Percentiles rank a stretch among this genome's conserved stretches.
Conservation (phyloP, 768 basidiomycete species). For the Suillus fuscotomentosus region DNA sequence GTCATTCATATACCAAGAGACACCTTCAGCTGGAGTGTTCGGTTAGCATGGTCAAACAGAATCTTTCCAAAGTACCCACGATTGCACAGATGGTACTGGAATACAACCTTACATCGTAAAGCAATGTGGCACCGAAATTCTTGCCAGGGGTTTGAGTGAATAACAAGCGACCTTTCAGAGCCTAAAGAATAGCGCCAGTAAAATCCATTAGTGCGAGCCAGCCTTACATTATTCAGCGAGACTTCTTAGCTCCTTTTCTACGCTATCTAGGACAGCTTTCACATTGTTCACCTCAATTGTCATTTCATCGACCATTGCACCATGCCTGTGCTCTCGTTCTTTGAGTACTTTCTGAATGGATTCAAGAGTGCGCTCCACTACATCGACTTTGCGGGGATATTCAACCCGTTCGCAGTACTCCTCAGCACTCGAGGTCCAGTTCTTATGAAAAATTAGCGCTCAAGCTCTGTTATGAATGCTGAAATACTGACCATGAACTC, state of each 20-base stretch:
- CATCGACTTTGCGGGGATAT: constrained; percentile 57
- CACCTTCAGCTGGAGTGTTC: constrained; percentile 67
- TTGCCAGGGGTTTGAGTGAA: constrained; percentile 76
- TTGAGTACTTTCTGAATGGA: constrained; percentile 63
- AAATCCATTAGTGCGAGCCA: background rate
- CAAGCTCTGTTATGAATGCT: background rate
- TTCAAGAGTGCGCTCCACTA: constrained; percentile 59
- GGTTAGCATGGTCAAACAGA: constrained; percentile 72
- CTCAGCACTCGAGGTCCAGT: constrained; percentile 64
- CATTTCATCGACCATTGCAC: constrained; percentile 77
- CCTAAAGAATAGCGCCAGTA: constrained; percentile 39
- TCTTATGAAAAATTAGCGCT: constrained; percentile 32
- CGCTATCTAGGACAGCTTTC: constrained; percentile 55
- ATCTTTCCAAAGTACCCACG: constrained; percentile 92
- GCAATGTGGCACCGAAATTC: constrained; percentile 88
- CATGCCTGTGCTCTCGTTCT: constrained; percentile 72
- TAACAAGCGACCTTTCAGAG: constrained; percentile 62
- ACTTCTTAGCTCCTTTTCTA: constrained; percentile 59
- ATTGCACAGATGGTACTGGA: constrained; percentile 76
- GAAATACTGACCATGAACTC: constrained; percentile 58
- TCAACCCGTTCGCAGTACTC: constrained; percentile 57
- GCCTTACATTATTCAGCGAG: constrained; percentile 69
- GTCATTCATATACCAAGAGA: constrained; percentile 1
- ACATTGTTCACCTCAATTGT: constrained; percentile 67
- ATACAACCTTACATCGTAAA: constrained; percentile 81